Conservation (phyloP, 2,329 filamentous ascomycete species). For the Pseudonectria buxi region DNA sequence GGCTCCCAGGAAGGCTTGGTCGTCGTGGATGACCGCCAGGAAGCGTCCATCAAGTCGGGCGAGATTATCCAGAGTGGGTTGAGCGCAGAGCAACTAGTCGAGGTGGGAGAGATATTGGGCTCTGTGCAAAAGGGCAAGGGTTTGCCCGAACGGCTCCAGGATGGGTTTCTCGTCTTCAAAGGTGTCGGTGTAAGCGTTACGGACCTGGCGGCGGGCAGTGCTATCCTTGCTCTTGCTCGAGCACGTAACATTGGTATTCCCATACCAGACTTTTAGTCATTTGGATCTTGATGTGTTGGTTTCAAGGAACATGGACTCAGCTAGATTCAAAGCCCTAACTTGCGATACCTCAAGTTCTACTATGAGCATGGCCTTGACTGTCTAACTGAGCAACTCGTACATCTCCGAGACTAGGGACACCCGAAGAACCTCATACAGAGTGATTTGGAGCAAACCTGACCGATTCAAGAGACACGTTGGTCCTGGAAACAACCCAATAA, state of each 20-base stretch:
- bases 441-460: too few species aligned
- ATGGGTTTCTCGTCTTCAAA: conserved; percentile 23
- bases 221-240: conserved; percentile 22
- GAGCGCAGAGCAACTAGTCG: conserved; percentile 50
- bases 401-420: too few species aligned
- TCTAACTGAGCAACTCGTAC: too few species aligned
- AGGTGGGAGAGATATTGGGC: conserved; percentile 44
- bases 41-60: conserved; percentile 56
- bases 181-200: conserved; percentile 24
- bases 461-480: too few species aligned
- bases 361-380: too few species aligned
- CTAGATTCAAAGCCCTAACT: too few species aligned
- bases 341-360: too few species aligned
- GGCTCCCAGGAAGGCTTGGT: conserved; percentile 19
- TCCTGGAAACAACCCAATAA: too few species aligned
- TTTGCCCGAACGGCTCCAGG: conserved; percentile 9
- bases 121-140: conserved; percentile 2
- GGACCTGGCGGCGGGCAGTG: conserved; percentile 26
- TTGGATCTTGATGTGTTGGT: too few species aligned
- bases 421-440: too few species aligned
- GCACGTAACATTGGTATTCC: conserved; percentile 5
- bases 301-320: too few species aligned
- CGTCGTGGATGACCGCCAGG: conserved; percentile 50
- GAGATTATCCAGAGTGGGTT: conserved; percentile 60
- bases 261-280: conserved; percentile 7